A percentile compares a stretch with the other conserved stretches of the same genome.
These are phyloP conservation scores for Phellinidium pouzarii DNA, from an alignment of 1,284 basidiomycete species.

Conservation along the genomic window DNA sequence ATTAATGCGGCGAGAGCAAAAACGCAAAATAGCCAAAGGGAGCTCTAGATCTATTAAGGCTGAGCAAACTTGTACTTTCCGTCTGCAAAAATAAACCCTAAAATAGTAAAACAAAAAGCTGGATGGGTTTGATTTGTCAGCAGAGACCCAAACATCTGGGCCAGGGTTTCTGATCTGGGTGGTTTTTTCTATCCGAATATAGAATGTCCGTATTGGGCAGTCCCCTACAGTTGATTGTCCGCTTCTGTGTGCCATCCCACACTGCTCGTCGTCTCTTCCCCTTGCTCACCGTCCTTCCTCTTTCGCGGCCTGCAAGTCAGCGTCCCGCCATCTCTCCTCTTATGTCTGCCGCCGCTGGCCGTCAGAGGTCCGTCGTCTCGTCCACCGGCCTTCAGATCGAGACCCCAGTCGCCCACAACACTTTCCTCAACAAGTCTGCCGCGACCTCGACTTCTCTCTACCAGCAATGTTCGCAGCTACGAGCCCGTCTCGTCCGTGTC, in stretches of 20 bases:
- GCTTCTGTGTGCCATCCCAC: background rate
- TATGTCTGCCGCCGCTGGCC: slow-evolving; percentile 66
- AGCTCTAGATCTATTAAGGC: too few relatives aligned
- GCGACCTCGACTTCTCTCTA: slow-evolving; percentile 78
- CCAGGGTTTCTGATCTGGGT: background rate
- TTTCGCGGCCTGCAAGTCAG: slow-evolving; percentile 10
- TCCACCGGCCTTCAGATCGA: slow-evolving; percentile 62
- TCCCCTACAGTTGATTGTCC: background rate
- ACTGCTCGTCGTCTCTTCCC: background rate
- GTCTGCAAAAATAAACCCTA: too few relatives aligned
- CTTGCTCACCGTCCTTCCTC: background rate
- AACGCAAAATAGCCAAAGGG: too few relatives aligned
- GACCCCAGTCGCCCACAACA: slow-evolving; percentile 68
- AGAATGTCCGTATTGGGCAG: background rate
- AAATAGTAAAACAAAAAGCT: too few relatives aligned
- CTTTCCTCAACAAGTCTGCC: slow-evolving; percentile 80
- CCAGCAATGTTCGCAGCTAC: slow-evolving; percentile 77
- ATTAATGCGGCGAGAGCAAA: too few relatives aligned
- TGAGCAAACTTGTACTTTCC: too few relatives aligned
- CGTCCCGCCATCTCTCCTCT: slow-evolving; percentile 22
- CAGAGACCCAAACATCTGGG: background rate
- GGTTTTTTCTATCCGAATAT: background rate
- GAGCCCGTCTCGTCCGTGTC: slow-evolving; percentile 68
- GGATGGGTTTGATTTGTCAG: too few relatives aligned
- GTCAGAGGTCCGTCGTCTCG: slow-evolving; percentile 77